phyloP scores from a whole-genome alignment of 2,329 filamentous ascomycete genomes.

The Davidsoniella eucalypti region DNA sequence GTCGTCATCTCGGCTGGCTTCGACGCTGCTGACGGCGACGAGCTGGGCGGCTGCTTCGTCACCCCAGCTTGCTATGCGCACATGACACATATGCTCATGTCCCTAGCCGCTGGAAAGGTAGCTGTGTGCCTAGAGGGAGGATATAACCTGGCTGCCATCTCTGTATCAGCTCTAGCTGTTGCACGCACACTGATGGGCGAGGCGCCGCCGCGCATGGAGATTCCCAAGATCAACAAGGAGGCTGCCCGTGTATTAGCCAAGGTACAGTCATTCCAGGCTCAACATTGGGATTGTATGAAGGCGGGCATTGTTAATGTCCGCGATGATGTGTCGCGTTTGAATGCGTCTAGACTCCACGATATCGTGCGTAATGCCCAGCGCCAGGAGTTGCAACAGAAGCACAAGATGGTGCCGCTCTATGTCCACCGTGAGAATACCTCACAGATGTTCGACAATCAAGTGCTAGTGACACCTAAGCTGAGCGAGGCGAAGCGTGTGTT shows the following conservation, averaged over 20 bases:
- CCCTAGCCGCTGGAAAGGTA: constrained; percentile 72
- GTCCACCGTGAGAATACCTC: constrained; percentile 59
- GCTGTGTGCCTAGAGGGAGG: constrained; percentile 90
- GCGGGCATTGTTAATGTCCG: constrained; percentile 43
- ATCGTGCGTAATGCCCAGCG: constrained; percentile 65
- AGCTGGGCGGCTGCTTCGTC: constrained; percentile 84
- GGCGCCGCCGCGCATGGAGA: constrained; percentile 49
- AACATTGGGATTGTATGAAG: constrained; percentile 80
- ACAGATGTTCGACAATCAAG: constrained; percentile 70
- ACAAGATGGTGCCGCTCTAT: constrained; percentile 64
- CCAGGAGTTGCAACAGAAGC: constrained; percentile 50
- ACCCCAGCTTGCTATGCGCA: constrained; percentile 85
- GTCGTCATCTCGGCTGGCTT: constrained; percentile 94
- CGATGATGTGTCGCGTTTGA: constrained; percentile 33
- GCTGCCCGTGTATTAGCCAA: constrained; percentile 39
- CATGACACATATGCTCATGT: constrained; percentile 99
- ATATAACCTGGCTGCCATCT: constrained; percentile 87
- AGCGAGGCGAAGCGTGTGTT: constrained; percentile 51
- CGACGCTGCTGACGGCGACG: constrained; percentile 84
- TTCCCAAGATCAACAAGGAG: constrained; percentile 40
- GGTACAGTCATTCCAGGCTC: constrained; percentile 44
- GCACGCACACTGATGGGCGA: constrained; percentile 91
- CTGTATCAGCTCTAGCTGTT: constrained; percentile 78
- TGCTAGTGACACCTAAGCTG: constrained; percentile 63
- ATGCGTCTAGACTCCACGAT: constrained; percentile 55